Base-by-base conservation (phyloP, 345 rosid genomes). In the Aquilaria yunnanensis region DNA sequence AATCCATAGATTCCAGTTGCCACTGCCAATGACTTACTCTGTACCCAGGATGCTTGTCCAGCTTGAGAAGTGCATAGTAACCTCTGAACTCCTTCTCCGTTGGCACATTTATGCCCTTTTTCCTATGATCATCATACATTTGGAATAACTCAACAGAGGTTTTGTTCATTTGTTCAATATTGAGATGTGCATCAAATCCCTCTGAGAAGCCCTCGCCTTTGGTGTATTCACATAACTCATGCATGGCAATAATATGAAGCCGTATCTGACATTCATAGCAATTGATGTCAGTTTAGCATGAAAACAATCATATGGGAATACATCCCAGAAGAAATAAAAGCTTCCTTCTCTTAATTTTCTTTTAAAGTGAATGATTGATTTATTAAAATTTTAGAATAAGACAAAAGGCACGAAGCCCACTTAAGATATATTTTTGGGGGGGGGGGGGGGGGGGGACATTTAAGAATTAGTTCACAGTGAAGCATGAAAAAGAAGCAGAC, bases 31-130 rank as follows among this genome's bases (percentile, higher is more conserved):
- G 41, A 73, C 86, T 85, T 70, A 88, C 99, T 77, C 79, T 94
- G 65, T 94, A 94, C 65, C 99, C 99, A 51, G 99, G 99, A 85
- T 94, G 99, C 74, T 89, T 94, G 83, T 94, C 99, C 47, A 94
- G 86, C 78, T 94, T 94, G 80, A 94, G 90, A 81, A 94, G 97
- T 10, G 96, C 99, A 75, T 94, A 94, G 74, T 91, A 94, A 56
- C 99, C 99, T 75, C 99, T 88, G 14, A 94, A 94, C 77, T 94
- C 97, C 69, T 77, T 86, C 72, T 94, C 96, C 49, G 96, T 78
- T 47, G 89, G 78, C 59, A 94, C 65, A 62, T 64, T 51, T 59
- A 88, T 76, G 66, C 93, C 97, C 79, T 77, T 90, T 82, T 89
- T 94, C 74, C 96, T 80, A 73, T 94, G 96, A 79, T 94, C 99